Percentiles rank a stretch among this genome's conserved stretches.
Evolutionary conservation across 169 alveolate species (phyloP).

Genomic region (Blepharisma undulans): DNA sequence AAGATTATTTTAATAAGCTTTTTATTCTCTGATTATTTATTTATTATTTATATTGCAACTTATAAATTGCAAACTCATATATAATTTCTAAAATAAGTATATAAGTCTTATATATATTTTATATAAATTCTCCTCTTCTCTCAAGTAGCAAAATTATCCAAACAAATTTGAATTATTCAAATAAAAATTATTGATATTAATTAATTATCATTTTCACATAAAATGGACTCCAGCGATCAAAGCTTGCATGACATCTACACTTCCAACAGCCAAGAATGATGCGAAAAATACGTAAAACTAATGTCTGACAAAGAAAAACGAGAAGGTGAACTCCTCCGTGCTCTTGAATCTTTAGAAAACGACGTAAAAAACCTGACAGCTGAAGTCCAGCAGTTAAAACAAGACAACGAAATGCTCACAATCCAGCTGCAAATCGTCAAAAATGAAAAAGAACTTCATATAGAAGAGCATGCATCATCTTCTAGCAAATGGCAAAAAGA

Average conservation of each 20-base stretch:
- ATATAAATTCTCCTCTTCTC: too few species aligned
- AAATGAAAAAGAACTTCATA: not conserved
- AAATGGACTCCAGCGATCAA: not conserved
- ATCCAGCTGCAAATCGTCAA: not conserved
- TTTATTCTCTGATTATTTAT: too few species aligned
- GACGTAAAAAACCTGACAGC: not conserved
- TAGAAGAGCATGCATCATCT: not conserved
- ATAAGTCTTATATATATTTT: too few species aligned
- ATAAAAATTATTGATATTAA: not conserved
- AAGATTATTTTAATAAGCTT: too few species aligned
- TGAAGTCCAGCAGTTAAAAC: not conserved
- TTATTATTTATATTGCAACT: too few species aligned
- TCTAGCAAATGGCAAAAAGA: slow-evolving; percentile 4
- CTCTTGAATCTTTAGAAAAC: not conserved
- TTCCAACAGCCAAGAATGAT: not conserved
- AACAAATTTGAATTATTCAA: too few species aligned
- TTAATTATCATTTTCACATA: not conserved
- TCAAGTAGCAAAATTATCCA: too few species aligned
- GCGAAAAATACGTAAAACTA: not conserved
- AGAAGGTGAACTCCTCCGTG: not conserved
- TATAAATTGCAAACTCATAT: too few species aligned
- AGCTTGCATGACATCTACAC: not conserved
- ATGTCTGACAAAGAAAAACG: not conserved
- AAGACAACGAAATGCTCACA: not conserved
- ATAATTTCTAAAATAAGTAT: too few species aligned